Evolutionary conservation across 768 basidiomycete species (phyloP).

Genomic region (Aureoboletus auriporus): DNA sequence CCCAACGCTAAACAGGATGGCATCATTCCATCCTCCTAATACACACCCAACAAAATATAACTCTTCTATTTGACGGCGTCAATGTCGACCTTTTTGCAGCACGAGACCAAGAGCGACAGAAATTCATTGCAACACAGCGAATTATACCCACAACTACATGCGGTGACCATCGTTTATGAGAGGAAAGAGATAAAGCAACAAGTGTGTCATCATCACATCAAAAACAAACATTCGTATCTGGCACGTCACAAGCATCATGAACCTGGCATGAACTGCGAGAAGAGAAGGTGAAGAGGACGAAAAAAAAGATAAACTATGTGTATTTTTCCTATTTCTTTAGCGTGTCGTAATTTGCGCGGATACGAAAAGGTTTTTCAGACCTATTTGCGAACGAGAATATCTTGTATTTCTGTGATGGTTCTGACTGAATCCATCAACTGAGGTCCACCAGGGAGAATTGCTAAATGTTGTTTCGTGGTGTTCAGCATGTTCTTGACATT

Average conservation of each 20-base stretch:
- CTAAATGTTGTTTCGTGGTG: constrained; percentile 75
- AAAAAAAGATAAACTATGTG: constrained; percentile 2
- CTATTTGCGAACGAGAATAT: constrained; percentile 52
- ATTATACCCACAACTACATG: no score
- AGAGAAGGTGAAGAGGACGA: not conserved
- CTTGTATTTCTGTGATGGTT: constrained; percentile 71
- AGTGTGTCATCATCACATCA: no score
- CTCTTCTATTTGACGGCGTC: no score
- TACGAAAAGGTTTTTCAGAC: constrained; percentile 8
- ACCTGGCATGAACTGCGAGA: constrained; percentile 19
- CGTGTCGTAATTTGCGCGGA: not conserved
- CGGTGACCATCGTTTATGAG: no score
- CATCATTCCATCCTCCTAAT: constrained; percentile 12
- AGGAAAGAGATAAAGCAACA: no score
- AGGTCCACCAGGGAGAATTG: constrained; percentile 70
- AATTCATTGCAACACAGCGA: no score
- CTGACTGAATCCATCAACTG: constrained; percentile 65
- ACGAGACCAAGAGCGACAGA: no score
- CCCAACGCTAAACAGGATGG: constrained; percentile 16
- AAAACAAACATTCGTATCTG: constrained; percentile 5
- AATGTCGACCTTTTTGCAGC: no score
- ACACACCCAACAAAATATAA: no score
- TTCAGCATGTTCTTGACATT: constrained; percentile 74
- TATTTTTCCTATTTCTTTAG: not conserved
- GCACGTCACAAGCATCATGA: constrained; percentile 19